A percentile compares a stretch with the other conserved stretches of the same genome.
phyloP scores from a whole-genome alignment of 805 yeast species.

The Metschnikowia lochheadii region DNA sequence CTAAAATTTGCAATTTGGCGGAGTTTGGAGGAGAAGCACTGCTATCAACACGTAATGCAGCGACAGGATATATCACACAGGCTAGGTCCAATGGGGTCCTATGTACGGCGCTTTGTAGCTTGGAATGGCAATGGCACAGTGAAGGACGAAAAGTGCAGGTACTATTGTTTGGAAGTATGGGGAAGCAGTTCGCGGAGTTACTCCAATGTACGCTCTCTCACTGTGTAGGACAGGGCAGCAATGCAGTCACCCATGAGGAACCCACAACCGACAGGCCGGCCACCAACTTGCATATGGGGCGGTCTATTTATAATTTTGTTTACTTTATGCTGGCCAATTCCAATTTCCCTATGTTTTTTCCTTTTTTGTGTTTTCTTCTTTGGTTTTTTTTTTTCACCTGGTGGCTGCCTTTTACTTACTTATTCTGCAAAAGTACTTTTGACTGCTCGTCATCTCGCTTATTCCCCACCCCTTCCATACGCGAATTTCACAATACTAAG shows the following conservation, averaged over 20 bases:
- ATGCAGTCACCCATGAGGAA: not conserved
- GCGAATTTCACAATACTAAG: not conserved
- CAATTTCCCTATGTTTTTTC: too few species aligned
- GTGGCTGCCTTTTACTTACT: too few species aligned
- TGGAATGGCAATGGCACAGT: not conserved
- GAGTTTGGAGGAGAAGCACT: not conserved
- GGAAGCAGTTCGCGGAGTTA: slow-evolving; percentile 4
- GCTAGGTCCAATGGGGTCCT: not conserved
- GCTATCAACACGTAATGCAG: not conserved
- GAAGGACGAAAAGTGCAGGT: not conserved
- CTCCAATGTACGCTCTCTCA: not conserved
- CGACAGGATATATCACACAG: not conserved
- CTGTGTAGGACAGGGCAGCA: slow-evolving; percentile 3
- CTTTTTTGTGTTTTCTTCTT: too few species aligned
- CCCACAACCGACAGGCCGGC: not conserved
- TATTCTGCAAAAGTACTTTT: not conserved
- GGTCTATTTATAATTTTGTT: too few species aligned
- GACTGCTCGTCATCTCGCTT: not conserved
- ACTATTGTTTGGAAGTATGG: not conserved
- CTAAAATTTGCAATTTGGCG: not conserved
- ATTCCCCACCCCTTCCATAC: not conserved
- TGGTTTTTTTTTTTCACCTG: too few species aligned
- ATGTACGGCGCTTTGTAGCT: not conserved
- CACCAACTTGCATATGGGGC: not conserved
- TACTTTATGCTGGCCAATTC: too few species aligned